Conservation (phyloP, 2,329 filamentous ascomycete genomes). For the Fusarium annulatum region DNA sequence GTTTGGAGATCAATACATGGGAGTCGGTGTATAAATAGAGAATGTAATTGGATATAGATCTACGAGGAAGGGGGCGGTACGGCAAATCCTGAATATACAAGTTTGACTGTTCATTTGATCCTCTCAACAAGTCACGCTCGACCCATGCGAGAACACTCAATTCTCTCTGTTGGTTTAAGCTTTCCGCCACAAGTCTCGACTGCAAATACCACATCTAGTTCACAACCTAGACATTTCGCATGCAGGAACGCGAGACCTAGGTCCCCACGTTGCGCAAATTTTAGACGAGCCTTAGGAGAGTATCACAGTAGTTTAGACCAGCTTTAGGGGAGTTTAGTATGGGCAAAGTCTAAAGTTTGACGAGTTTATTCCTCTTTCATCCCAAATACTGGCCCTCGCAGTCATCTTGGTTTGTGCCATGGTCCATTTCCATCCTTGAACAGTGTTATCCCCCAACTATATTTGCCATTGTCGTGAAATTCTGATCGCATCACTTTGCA, state of each 20-base stretch:
- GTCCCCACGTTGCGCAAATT: neutral
- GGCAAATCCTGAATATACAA: neutral
- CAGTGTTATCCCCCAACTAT: neutral
- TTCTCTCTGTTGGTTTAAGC: too few species aligned
- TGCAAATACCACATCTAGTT: too few species aligned
- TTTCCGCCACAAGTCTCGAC: too few species aligned
- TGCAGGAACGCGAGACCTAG: neutral
- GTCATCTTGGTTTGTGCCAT: neutral
- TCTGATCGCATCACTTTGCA: neutral
- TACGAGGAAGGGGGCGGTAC: neutral
- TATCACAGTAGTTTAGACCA: too few species aligned
- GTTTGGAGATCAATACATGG: neutral
- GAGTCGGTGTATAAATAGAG: conserved; percentile 17
- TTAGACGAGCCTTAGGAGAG: neutral
- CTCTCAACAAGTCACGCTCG: too few species aligned
- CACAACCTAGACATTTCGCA: too few species aligned
- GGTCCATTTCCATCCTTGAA: neutral
- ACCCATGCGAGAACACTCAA: neutral
- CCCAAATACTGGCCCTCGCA: too few species aligned
- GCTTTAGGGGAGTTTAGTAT: neutral
- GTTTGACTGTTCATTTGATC: neutral
- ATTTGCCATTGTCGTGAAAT: neutral
- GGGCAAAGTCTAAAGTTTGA: neutral
- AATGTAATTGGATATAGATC: conserved; percentile 15
- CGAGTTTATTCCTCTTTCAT: neutral